phyloP scores from a whole-genome alignment of 352 stramenopile species.

The Pythium folliculosum region DNA sequence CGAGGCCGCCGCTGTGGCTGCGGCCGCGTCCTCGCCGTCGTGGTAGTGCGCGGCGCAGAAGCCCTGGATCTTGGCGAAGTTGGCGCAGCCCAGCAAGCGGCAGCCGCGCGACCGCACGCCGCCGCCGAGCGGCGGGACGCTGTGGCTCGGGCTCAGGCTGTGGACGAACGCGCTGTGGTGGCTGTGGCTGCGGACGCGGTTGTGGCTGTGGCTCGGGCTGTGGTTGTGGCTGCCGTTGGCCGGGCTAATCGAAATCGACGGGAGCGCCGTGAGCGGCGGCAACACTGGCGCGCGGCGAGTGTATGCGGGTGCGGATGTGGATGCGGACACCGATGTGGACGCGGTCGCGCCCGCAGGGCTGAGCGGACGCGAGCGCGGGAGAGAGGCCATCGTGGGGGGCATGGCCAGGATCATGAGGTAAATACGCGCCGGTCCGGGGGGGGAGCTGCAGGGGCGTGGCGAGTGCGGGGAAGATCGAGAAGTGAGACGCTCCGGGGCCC shows the following conservation, averaged over 20 bases:
- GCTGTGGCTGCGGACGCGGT: constrained; percentile 10
- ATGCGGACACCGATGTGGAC: constrained; percentile 5
- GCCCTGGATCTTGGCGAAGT: constrained; percentile 70
- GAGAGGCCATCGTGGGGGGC: constrained; percentile 8
- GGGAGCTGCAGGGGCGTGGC: not conserved
- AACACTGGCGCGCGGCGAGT: constrained; percentile 18
- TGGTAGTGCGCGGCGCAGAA: constrained; percentile 67
- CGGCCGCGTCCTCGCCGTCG: constrained; percentile 12
- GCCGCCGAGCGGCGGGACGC: constrained; percentile 44
- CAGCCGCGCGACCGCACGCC: constrained; percentile 41
- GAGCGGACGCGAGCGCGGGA: constrained; percentile 7
- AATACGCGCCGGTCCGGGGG: constrained; percentile 5
- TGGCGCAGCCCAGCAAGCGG: constrained; percentile 50
- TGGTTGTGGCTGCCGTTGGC: constrained; percentile 19
- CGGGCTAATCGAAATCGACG: constrained; percentile 47
- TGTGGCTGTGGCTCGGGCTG: constrained; percentile 7
- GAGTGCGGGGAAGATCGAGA: constrained; percentile 4
- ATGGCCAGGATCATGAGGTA: constrained; percentile 19
- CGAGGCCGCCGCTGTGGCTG: not conserved
- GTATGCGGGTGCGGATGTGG: not conserved
- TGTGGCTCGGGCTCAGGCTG: constrained; percentile 16
- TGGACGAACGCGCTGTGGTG: constrained; percentile 12
- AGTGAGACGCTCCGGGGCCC: constrained; percentile 13
- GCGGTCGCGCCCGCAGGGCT: not conserved
- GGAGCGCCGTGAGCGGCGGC: constrained; percentile 23